Conservation (phyloP, 768 basidiomycete species). For the Hebeloma cylindrosporum region DNA sequence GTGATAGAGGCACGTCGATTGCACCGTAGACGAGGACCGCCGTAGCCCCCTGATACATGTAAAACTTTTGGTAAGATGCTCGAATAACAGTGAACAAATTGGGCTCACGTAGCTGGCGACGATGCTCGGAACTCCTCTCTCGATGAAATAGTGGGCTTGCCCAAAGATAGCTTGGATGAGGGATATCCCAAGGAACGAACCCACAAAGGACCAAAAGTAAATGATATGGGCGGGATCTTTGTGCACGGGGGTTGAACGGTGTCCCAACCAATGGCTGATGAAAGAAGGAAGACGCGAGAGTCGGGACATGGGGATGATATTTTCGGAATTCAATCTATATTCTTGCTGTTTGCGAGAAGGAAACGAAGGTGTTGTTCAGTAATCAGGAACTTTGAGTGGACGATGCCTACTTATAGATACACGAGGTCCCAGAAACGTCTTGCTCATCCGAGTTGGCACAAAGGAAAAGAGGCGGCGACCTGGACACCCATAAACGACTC, state of each 20-base stretch:
- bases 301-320: constrained; percentile 16
- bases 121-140: constrained; percentile 45
- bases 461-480: too few species aligned
- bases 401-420: too few species aligned
- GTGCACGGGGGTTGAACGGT: constrained; percentile 36
- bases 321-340: too few species aligned
- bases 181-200: constrained; percentile 49
- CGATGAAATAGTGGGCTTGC: constrained; percentile 47
- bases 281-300: constrained; percentile 37
- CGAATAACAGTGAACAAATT: neutral
- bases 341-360: too few species aligned
- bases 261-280: constrained; percentile 46
- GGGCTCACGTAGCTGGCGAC: constrained; percentile 48
- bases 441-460: too few species aligned
- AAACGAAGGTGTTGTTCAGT: too few species aligned
- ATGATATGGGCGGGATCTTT: constrained; percentile 34
- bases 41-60: constrained; percentile 45
- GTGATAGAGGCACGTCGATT: constrained; percentile 51
- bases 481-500: too few species aligned
- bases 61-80: neutral
- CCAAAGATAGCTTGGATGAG: constrained; percentile 51
- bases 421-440: too few species aligned
- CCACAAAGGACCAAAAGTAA: constrained; percentile 55
- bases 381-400: too few species aligned
- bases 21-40: constrained; percentile 56